Base-by-base conservation (phyloP, 164 flowering plant species). In the Chloranthus sessilifolius region DNA sequence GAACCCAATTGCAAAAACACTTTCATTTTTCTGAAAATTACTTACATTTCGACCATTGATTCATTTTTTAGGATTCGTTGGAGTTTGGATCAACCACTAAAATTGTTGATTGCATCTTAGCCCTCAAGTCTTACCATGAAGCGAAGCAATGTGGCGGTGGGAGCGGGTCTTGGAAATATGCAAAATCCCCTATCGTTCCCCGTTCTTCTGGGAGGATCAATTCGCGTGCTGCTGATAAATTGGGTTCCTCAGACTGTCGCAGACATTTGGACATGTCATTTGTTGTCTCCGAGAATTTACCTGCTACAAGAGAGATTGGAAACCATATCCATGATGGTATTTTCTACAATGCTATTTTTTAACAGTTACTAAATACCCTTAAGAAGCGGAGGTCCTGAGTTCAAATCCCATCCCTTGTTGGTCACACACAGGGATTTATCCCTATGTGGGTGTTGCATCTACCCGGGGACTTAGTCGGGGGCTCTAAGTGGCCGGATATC, bases 41-140 rank as follows among this genome's bases (percentile, higher is more conserved):
- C 2, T 20, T 5, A n/a, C n/a, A n/a, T n/a, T n/a, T n/a, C n/a
- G n/a, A n/a, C 35, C 1, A 19, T 22, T 2, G 34, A 7, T 35
- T 53, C 60, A 10, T 33, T 50, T 35, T 8, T 43, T 55, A 88
- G 96, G 90, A 83, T 22, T 62, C 62, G 37, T 47, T 75, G 61
- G 95, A 78, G 49, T 74, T 70, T 7, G 92, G 84, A 27, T 79
- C 96, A 3, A 69, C 71, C 4, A 74, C 62, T 3, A 88, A 83
- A 65, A 82, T 91, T 36, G 96, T 82, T 44, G 95, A 91, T 52
- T 88, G 98, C 70, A 69, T 91, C 44, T 66, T 91, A 49, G 74
- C 74, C 3, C 85, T 91, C 23, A 88, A 91, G 60, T 72, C 72
- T 7, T 82, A 82, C 56, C 75, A 85, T 47, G 98, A 91, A 44